phyloP scores from a whole-genome alignment of 345 rosid species.

The Firmiana major region DNA sequence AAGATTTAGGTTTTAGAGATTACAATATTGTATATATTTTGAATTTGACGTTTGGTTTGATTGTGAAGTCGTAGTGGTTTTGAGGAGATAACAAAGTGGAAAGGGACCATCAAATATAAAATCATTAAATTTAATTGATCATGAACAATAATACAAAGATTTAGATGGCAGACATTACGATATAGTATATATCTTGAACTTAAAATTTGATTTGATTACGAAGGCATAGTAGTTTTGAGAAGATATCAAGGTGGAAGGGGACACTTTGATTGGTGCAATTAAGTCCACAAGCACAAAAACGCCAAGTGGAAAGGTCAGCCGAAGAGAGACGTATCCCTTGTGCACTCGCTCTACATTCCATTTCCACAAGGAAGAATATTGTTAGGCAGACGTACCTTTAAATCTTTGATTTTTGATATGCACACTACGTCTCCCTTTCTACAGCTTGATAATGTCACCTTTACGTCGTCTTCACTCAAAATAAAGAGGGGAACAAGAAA shows the following conservation, averaged over 20 bases:
- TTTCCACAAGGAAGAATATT: conserved; percentile 29
- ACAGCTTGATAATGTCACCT: background rate
- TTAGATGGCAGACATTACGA: no score
- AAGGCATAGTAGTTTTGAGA: background rate
- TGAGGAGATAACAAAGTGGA: no score
- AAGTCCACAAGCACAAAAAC: conserved; percentile 30
- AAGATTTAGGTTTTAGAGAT: no score
- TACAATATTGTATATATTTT: no score
- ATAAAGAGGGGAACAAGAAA: conserved; percentile 20
- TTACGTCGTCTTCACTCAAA: conserved; percentile 23
- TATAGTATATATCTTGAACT: background rate
- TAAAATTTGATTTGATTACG: background rate
- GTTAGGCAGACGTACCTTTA: conserved; percentile 58
- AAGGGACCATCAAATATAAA: no score
- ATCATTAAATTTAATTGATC: no score
- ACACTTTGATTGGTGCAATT: conserved; percentile 6
- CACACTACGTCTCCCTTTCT: background rate
- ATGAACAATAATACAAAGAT: no score
- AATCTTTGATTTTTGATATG: background rate
- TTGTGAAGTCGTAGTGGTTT: no score
- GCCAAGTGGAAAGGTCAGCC: conserved; percentile 26
- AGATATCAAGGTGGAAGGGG: conserved; percentile 11
- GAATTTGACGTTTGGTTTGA: no score
- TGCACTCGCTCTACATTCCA: background rate
- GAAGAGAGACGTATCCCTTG: conserved; percentile 28